Conservation (phyloP, 129 eudicot species). For the Cynara cardunculus region DNA sequence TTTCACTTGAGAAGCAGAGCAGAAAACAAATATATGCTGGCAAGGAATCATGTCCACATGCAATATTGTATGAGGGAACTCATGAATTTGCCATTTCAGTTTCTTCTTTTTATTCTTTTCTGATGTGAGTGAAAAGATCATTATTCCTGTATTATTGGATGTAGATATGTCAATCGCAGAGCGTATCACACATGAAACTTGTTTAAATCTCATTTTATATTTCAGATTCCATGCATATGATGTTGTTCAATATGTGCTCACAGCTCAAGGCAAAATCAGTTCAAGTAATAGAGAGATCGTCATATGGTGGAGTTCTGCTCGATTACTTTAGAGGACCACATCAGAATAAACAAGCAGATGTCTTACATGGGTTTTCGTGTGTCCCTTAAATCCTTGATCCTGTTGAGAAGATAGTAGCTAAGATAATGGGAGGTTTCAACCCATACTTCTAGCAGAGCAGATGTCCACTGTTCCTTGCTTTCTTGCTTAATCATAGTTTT, state of each 20-base stretch:
- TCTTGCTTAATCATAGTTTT: not conserved
- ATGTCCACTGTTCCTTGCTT: not conserved
- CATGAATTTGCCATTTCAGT: not conserved
- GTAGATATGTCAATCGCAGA: not conserved
- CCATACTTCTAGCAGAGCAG: not conserved
- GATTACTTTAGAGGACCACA: too few species aligned
- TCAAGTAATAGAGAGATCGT: too few species aligned
- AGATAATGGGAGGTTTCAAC: too few species aligned
- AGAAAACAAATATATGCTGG: not conserved
- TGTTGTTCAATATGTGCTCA: not conserved
- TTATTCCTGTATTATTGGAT: not conserved
- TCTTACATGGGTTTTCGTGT: too few species aligned
- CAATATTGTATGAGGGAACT: not conserved
- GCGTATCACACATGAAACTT: not conserved
- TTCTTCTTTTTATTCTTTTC: not conserved
- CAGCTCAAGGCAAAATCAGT: not conserved
- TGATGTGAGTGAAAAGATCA: not conserved
- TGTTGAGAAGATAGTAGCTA: too few species aligned
- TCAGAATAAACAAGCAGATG: too few species aligned
- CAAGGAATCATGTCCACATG: not conserved
- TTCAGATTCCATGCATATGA: not conserved
- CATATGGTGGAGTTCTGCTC: too few species aligned
- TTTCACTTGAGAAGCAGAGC: not conserved
- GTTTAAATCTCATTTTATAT: not conserved
- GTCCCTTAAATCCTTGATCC: too few species aligned